Evolutionary conservation across 164 flowering plant genomes (phyloP), one percentile per base, ranked within the genome.

Genomic region (Saururus chinensis): DNA sequence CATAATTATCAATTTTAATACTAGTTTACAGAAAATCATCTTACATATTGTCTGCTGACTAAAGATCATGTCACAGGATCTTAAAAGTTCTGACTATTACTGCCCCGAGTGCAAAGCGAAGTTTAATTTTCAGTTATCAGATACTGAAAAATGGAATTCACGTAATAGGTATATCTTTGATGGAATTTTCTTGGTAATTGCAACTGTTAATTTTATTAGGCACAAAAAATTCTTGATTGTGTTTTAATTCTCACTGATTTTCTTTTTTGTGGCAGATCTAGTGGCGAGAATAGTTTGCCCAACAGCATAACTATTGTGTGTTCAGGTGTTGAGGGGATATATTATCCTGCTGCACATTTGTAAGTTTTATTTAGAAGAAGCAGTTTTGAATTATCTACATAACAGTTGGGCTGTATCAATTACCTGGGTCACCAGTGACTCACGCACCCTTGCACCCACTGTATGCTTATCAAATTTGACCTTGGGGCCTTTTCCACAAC

Each of bases 101-200:
- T 93, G 99, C 76, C 97, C 97, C 25, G 76, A 83, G 52, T 93
- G 97, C 85, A 93, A 79, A 76, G 86, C 84, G 21, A 88, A 88
- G 76, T 82, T 82, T 67, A 85, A 83, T 65, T 87, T 84, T 77
- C 96, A 88, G 56, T 70, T 87, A 73, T 81, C 90, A 49, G 95
- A 64, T 51, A 61, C 74, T 49, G 78, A 75, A 8, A 75, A 74
- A 48, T 60, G 61, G 65, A 71, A 68, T 65, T 67, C 82, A 53
- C 60, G 68, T 57, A 45, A 64, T 66, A 78, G 68, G 95, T 88
- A 78, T 30, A 77, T 66, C 8, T n/a, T n/a, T n/a, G 4, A 9
- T 40, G 7, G 35, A 45, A 2, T 45, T 45, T 30, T 2, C 37
- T 30, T 30, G 37, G 49, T 45, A 17, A 12, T 45, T 2, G 2